These are phyloP conservation scores for Dryas drummondii DNA, from an alignment of 306 rosid genomes.

Conservation along the genomic window DNA sequence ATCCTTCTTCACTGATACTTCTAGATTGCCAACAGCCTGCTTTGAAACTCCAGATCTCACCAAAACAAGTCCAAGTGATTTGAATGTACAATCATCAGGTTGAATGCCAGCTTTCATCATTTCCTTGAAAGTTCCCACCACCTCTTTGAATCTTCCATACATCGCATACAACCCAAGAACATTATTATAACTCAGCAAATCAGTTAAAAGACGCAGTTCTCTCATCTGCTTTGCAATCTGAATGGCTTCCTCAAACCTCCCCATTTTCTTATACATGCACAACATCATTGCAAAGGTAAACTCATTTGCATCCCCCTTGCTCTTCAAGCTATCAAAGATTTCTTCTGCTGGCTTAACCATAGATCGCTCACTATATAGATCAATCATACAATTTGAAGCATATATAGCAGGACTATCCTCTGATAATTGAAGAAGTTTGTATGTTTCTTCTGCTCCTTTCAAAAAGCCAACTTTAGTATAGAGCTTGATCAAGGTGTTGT, in stretches of 20 bases:
- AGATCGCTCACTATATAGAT: conserved; percentile 64
- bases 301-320: conserved; percentile 60
- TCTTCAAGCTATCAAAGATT: conserved; percentile 60
- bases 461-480: conserved; percentile 74
- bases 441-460: conserved; percentile 72
- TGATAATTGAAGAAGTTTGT: conserved; percentile 50
- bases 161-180: conserved; percentile 62
- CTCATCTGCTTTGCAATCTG: conserved; percentile 63
- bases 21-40: conserved; percentile 63
- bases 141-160: conserved; percentile 59
- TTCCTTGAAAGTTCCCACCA: conserved; percentile 51
- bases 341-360: conserved; percentile 65
- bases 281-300: conserved; percentile 85
- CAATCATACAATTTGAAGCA: conserved; percentile 88
- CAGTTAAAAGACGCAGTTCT: conserved; percentile 43
- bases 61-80: conserved; percentile 59
- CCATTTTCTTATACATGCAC: conserved; percentile 75
- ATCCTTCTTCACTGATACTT: conserved; percentile 53
- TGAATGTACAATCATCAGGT: conserved; percentile 70
- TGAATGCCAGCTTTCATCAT: conserved; percentile 53
- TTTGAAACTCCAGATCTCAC: conserved; percentile 68
- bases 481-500: conserved; percentile 75
- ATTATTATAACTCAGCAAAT: conserved; percentile 67
- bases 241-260: conserved; percentile 63
- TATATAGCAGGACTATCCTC: conserved; percentile 55